A percentile compares a stretch with the other conserved stretches of the same genome.
phyloP scores from a whole-genome alignment of 1,139 yeast genomes.

The Geotrichum klebahnii region DNA sequence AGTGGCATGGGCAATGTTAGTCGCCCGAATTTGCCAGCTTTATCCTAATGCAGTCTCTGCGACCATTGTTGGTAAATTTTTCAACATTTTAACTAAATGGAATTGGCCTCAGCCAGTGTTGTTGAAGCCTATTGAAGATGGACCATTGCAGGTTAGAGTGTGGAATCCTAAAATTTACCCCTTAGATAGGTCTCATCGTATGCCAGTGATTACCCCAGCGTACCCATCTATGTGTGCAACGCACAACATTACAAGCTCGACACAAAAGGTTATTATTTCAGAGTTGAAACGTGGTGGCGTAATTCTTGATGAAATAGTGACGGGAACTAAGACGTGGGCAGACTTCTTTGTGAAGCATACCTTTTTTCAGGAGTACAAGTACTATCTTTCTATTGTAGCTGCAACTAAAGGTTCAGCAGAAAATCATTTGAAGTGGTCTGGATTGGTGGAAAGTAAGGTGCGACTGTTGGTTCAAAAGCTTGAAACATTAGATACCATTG shows the following conservation, averaged over 20 bases:
- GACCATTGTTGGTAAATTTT: slow-evolving; percentile 83
- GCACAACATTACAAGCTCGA: slow-evolving; percentile 84
- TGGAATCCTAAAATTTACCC: slow-evolving; percentile 95
- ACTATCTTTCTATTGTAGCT: slow-evolving; percentile 77
- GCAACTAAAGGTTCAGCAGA: slow-evolving; percentile 68
- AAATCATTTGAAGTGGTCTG: slow-evolving; percentile 85
- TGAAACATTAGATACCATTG: slow-evolving; percentile 70
- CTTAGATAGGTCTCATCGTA: slow-evolving; percentile 80
- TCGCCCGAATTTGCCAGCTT: slow-evolving; percentile 91
- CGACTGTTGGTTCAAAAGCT: slow-evolving; percentile 76
- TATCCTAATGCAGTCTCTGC: slow-evolving; percentile 96
- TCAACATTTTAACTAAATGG: slow-evolving; percentile 83
- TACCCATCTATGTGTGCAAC: slow-evolving; percentile 99
- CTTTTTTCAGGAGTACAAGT: slow-evolving; percentile 77
- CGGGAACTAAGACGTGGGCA: slow-evolving; percentile 65
- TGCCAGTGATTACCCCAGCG: slow-evolving; percentile 99
- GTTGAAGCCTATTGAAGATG: slow-evolving; percentile 88
- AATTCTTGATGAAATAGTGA: slow-evolving; percentile 63
- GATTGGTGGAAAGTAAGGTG: slow-evolving; percentile 84
- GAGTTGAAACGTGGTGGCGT: slow-evolving; percentile 75
- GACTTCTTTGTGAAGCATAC: slow-evolving; percentile 73
- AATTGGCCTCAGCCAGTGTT: slow-evolving; percentile 98
- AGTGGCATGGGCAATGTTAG: slow-evolving; percentile 99
- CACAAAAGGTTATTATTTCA: slow-evolving; percentile 69
- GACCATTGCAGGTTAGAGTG: slow-evolving; percentile 89